Percentiles rank a stretch among this genome's conserved stretches.
These are phyloP conservation scores for Trichoderma gamsii DNA, from an alignment of 495 filamentous ascomycete species.

Conservation along the genomic window DNA sequence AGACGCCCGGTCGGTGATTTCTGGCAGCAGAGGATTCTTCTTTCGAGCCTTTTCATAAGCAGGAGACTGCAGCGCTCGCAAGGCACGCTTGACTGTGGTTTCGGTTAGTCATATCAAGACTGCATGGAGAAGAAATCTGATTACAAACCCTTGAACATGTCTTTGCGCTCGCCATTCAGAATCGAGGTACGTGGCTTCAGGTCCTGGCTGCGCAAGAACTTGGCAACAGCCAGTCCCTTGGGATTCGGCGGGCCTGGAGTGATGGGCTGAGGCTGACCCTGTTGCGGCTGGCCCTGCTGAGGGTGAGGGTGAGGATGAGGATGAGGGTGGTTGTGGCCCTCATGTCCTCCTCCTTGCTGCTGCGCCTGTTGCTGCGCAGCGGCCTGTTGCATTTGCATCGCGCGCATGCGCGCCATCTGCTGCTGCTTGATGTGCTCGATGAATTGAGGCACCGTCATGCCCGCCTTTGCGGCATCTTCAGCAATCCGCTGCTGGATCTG, in stretches of 20 bases:
- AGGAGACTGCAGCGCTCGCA: conserved; percentile 84
- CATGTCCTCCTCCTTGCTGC: conserved; percentile 36
- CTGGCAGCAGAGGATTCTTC: conserved; percentile 85
- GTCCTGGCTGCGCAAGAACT: conserved; percentile 77
- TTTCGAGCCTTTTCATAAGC: conserved; percentile 79
- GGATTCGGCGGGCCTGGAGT: conserved; percentile 75
- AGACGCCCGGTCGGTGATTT: conserved; percentile 75
- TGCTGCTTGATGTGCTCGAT: conserved; percentile 56
- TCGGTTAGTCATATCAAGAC: conserved; percentile 15
- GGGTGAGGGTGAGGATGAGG: conserved; percentile 59
- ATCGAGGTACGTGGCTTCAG: conserved; percentile 90
- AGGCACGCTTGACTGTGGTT: conserved; percentile 82
- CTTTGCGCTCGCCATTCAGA: conserved; percentile 91
- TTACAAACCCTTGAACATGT: conserved; percentile 85
- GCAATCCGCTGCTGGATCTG: conserved; percentile 80
- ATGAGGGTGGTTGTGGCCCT: conserved; percentile 44
- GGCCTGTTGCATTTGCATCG: conserved; percentile 63
- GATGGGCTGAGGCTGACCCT: conserved; percentile 52
- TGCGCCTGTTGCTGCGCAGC: conserved; percentile 53
- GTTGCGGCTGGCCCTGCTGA: conserved; percentile 56
- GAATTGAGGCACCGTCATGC: conserved; percentile 70
- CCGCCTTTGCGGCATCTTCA: conserved; percentile 64
- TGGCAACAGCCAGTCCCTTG: conserved; percentile 80
- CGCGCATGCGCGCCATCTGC: conserved; percentile 57
- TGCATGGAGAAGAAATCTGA: neutral